Evolutionary conservation across 1,139 yeast species (phyloP), one percentile per base, ranked within the genome.

Genomic region (Yamadazyma aaseri): DNA sequence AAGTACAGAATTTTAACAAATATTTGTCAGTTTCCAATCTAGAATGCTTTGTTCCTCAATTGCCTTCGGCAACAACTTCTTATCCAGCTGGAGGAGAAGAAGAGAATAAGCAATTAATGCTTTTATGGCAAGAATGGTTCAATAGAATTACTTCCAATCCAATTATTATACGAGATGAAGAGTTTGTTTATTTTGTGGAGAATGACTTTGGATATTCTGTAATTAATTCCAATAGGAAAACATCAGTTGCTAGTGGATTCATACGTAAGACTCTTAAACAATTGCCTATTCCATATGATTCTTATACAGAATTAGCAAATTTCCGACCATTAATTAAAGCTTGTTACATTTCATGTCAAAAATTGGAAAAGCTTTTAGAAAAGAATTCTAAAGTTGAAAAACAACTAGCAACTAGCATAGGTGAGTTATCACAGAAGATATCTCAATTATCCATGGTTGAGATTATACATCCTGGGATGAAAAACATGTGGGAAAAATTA

Each of bases 11-110:
- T 46, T 78, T 94, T 51, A 86, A 86, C 61, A 81, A 79, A 49
- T 92, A 84, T 53, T 66, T 90, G 45, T 77, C 80, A 39, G 78
- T 82, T 15, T 85, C 95, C 26, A 84, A 87, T 49, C 81, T 94
- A 21, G 98, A 92, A 57, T 90, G 94, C 41, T 89, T 92, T 60
- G 92, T 94, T 4, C 97, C 98, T 0, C 81, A 94, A 2, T 65
- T 92, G 25, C 97, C 97, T 0, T 67, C 72, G 26, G 68, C 92
- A 1, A 69, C 65, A 5, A 84, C 96, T 0, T 74, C 92, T 11
- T 90, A 81, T 50, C 95, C 96, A 5, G 65, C 79, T 10, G 87
- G 86, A 34, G 86, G 92, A 18, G 87, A 85, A 29, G 97, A 90
- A 43, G 96, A 87, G 49, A 73, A 69, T 36, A 67, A 70, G 34